These are phyloP conservation scores for Kodamaea anthophila DNA, from an alignment of 1,139 yeast genomes.

Conservation along the genomic window DNA sequence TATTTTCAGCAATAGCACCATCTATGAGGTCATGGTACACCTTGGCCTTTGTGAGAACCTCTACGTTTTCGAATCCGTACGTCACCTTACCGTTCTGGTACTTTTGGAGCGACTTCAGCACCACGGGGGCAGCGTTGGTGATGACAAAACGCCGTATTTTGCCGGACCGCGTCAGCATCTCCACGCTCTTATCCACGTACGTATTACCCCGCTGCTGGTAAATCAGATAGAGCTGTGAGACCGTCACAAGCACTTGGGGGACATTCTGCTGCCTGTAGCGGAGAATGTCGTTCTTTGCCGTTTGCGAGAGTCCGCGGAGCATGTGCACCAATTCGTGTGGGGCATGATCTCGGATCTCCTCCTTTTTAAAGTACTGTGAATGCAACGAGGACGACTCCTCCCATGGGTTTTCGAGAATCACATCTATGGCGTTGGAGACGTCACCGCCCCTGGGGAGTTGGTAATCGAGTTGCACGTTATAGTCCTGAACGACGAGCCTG, in stretches of 20 bases:
- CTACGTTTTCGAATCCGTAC: slow-evolving; percentile 43
- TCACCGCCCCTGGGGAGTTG: slow-evolving; percentile 29
- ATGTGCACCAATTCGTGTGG: slow-evolving; percentile 29
- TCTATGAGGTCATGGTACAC: slow-evolving; percentile 18
- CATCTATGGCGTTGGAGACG: slow-evolving; percentile 28
- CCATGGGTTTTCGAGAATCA: slow-evolving; percentile 35
- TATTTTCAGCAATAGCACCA: slow-evolving; percentile 9
- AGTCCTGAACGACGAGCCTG: slow-evolving; percentile 21
- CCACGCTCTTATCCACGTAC: slow-evolving; percentile 38
- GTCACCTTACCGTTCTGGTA: slow-evolving; percentile 32
- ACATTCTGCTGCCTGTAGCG: slow-evolving; percentile 27
- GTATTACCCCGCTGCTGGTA: slow-evolving; percentile 37
- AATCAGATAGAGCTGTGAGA: slow-evolving; percentile 38
- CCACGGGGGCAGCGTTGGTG: slow-evolving; percentile 41
- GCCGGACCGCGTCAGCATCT: slow-evolving; percentile 30
- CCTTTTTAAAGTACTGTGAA: slow-evolving; percentile 15
- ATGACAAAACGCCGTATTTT: slow-evolving; percentile 33
- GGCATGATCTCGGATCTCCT: slow-evolving; percentile 8
- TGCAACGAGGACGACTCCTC: slow-evolving; percentile 27
- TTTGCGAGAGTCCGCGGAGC: slow-evolving; percentile 30
- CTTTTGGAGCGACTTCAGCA: slow-evolving; percentile 31
- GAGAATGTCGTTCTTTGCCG: slow-evolving; percentile 33
- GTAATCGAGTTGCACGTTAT: slow-evolving; percentile 35
- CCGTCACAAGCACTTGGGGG: slow-evolving; percentile 32
- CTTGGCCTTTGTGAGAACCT: slow-evolving; percentile 26